Evolutionary conservation across 306 rosid species (phyloP).

Genomic region (Cyclanthera cordifolia): DNA sequence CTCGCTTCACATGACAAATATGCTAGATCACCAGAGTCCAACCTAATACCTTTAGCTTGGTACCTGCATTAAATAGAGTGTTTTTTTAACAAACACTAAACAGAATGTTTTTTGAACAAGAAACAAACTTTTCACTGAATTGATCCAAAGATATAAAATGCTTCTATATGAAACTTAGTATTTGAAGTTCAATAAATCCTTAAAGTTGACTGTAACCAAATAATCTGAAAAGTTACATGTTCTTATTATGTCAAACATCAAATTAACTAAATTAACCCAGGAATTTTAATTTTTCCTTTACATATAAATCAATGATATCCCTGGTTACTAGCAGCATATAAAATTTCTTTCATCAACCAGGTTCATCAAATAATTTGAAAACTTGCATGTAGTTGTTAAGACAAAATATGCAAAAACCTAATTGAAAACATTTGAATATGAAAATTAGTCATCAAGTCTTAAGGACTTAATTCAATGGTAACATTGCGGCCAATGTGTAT

Average conservation of each 20-base stretch:
- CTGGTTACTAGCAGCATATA: neutral
- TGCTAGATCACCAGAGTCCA: constrained; percentile 93
- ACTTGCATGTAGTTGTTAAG: neutral
- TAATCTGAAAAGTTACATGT: neutral
- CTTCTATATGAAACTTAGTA: neutral
- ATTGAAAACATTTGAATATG: neutral
- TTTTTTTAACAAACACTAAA: too few species aligned
- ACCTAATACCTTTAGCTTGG: constrained; percentile 72
- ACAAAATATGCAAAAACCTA: neutral
- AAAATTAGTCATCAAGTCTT: neutral
- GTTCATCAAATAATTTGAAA: neutral
- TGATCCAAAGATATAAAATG: too few species aligned
- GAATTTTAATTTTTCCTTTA: neutral
- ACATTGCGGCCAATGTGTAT: neutral
- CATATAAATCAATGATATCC: neutral
- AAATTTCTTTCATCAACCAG: neutral
- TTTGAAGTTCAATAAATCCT: constrained; percentile 1
- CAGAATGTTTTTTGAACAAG: neutral
- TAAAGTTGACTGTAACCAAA: neutral
- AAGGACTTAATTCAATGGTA: neutral
- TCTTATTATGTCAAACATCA: neutral
- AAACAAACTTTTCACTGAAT: neutral
- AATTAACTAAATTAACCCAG: neutral
- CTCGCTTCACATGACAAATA: constrained; percentile 69
- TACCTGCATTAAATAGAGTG: constrained; percentile 31